Conservation (phyloP, 306 rosid species). For the Lablab purpureus region DNA sequence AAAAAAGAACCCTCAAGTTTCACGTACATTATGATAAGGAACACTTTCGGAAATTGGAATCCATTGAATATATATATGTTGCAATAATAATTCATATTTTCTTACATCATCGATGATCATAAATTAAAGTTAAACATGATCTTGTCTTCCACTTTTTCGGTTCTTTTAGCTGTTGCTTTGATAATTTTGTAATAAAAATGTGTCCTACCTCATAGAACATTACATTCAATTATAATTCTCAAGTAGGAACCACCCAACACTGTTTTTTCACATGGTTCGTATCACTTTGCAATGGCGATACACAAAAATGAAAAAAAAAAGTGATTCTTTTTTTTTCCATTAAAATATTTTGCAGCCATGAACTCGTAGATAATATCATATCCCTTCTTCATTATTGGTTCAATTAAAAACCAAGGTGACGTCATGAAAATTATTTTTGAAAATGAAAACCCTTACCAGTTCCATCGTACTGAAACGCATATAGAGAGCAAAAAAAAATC, state of each 20-base stretch:
- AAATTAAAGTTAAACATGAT: slow-evolving; percentile 51
- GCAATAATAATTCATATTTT: slow-evolving; percentile 31
- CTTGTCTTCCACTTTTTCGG: slow-evolving; percentile 54
- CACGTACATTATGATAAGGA: slow-evolving; percentile 26
- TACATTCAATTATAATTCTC: slow-evolving; percentile 41
- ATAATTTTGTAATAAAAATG: slow-evolving; percentile 45
- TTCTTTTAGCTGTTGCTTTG: slow-evolving; percentile 42
- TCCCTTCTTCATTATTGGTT: slow-evolving; percentile 47
- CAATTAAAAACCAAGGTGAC: slow-evolving; percentile 19
- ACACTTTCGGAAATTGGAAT: slow-evolving; percentile 37
- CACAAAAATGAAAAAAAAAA: slow-evolving; percentile 17
- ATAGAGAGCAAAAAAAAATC: not conserved
- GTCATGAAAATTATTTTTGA: slow-evolving; percentile 44
- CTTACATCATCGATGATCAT: slow-evolving; percentile 45
- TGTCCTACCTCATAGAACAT: slow-evolving; percentile 49
- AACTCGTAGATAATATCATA: slow-evolving; percentile 45
- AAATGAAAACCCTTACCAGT: slow-evolving; percentile 26
- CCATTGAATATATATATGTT: not conserved
- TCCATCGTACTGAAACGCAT: not conserved
- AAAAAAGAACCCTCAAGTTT: not conserved
- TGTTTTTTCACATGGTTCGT: slow-evolving; percentile 49
- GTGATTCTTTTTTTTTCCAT: slow-evolving; percentile 24
- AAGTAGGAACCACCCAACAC: slow-evolving; percentile 51
- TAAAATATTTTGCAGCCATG: slow-evolving; percentile 41
- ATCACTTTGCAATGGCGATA: slow-evolving; percentile 46